Base-by-base conservation (phyloP, 2,329 filamentous ascomycete species). In the Cordyceps sp. region DNA sequence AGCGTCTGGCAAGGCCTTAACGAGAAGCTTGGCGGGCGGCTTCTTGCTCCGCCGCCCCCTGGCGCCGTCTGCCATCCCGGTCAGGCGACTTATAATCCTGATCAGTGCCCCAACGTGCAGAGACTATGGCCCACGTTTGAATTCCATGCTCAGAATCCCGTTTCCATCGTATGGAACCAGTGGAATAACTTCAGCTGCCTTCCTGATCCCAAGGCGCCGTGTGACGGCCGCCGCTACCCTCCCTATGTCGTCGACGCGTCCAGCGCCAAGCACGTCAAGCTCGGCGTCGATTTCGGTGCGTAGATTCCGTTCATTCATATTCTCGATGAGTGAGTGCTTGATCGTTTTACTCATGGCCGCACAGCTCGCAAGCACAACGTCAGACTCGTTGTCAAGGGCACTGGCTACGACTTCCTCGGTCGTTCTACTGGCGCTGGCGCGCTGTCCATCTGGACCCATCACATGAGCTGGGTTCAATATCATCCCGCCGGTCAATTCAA, bases 391-490 rank as follows among this genome's bases (percentile, higher is more conserved):
- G 42, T 64, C 21, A 61, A 58, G 30, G 51, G 50, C 21, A 57
- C 52, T 1, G 52, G 59, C 16, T 55, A 64, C 16, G 59, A 66
- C 30, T 59, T 55, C 22, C 42, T 59, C 7, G 62, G 61, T 3
- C 54, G 59, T 2, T 64, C 58, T 5, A 52, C 52, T n/a, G 61
- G 58, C 0, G 57, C 58, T 0, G 66, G 68, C 2, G 60, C 66
- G 0, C 48, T 74, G 1, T 67, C 57, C 1, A 59, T 70, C 35
- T 72, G 66, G 68, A 61, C 57, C 0, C 66, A 65, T 33, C 46
- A 67, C 36, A 48, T 71, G 30, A 57, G 55, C 16, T 44, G 43
- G 4, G 43, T 59, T 2, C 18, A 39, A 1, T 54, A 57, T 21
- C 57, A 57, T 33, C 39, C 56, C 4, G 18, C 16, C 6, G 54